Conservation (phyloP, 1,139 yeast genomes). For the Geotrichum citri-aurantii region DNA sequence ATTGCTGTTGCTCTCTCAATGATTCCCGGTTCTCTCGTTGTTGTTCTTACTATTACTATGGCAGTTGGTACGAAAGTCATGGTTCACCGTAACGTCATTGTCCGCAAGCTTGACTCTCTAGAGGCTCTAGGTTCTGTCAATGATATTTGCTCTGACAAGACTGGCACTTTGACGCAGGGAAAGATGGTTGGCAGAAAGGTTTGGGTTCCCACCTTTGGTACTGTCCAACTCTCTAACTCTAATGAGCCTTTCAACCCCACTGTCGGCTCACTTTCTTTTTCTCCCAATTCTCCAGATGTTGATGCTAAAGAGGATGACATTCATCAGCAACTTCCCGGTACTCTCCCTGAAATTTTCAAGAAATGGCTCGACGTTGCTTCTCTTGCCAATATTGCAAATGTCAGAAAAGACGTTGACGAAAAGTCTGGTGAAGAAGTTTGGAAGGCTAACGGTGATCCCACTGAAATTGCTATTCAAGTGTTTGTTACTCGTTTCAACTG, state of each 20-base stretch:
- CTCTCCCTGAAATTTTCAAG: conserved; percentile 23
- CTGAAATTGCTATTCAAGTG: conserved; percentile 78
- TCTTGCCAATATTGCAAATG: conserved; percentile 66
- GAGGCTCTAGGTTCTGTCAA: conserved; percentile 78
- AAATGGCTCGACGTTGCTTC: conserved; percentile 58
- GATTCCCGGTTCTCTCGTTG: conserved; percentile 79
- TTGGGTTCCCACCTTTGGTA: conserved; percentile 76
- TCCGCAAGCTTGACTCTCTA: conserved; percentile 60
- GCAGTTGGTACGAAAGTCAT: conserved; percentile 79
- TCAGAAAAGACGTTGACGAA: conserved; percentile 39
- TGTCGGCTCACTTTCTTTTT: conserved; percentile 49
- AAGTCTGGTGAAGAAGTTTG: conserved; percentile 42
- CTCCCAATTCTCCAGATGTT: conserved; percentile 35
- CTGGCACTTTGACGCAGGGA: conserved; percentile 78
- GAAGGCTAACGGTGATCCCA: conserved; percentile 82
- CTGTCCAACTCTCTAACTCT: conserved; percentile 53
- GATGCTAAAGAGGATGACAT: conserved; percentile 32
- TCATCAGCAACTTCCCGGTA: conserved; percentile 10
- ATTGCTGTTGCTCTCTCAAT: conserved; percentile 76
- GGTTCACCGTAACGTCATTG: conserved; percentile 67
- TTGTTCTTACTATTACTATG: conserved; percentile 79
- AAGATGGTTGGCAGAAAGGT: conserved; percentile 67
- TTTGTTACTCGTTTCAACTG: conserved; percentile 54
- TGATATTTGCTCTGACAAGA: conserved; percentile 78
- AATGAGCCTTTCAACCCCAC: conserved; percentile 72